Evolutionary conservation across 1,284 basidiomycete genomes (phyloP).

Genomic region (Puccinia sorghi): DNA sequence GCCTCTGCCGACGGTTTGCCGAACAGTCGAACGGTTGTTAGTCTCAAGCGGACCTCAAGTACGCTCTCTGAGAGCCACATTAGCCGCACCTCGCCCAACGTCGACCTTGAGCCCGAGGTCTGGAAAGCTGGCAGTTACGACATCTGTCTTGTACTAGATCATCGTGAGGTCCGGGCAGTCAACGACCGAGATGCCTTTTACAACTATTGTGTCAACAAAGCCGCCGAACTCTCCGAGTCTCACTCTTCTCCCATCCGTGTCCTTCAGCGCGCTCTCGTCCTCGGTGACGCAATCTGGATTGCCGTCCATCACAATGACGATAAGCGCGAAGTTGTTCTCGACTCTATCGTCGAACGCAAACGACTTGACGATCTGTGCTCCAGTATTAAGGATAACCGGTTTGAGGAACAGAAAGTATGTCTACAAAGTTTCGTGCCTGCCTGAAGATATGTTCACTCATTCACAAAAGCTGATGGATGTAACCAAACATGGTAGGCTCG

Average conservation of each 20-base stretch:
- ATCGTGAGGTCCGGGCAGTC: conserved; percentile 61
- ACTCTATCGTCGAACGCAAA: conserved; percentile 65
- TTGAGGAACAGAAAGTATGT: conserved; percentile 63
- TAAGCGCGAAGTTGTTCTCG: conserved; percentile 59
- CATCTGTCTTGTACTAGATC: conserved; percentile 63
- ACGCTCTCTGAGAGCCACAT: conserved; percentile 10
- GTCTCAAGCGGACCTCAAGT: conserved; percentile 19
- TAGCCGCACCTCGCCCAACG: conserved; percentile 9
- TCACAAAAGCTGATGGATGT: background rate
- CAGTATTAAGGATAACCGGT: conserved; percentile 64
- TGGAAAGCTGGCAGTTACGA: conserved; percentile 62
- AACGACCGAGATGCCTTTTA: conserved; percentile 58
- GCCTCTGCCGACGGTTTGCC: background rate
- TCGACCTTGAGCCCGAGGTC: conserved; percentile 58
- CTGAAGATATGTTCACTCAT: background rate
- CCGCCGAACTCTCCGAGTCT: background rate
- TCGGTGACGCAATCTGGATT: conserved; percentile 66
- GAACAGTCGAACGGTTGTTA: conserved; percentile 1
- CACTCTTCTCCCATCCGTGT: conserved; percentile 59
- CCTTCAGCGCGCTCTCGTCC: conserved; percentile 61
- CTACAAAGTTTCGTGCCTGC: background rate
- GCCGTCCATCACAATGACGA: conserved; percentile 60
- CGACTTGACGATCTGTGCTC: conserved; percentile 63
- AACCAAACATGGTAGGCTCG: conserved; percentile 59
- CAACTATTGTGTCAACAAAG: conserved; percentile 57